A percentile compares a stretch with the other conserved stretches of the same genome.
Evolutionary conservation across 306 rosid species (phyloP).

Genomic region (Lathyrus tuberosus): DNA sequence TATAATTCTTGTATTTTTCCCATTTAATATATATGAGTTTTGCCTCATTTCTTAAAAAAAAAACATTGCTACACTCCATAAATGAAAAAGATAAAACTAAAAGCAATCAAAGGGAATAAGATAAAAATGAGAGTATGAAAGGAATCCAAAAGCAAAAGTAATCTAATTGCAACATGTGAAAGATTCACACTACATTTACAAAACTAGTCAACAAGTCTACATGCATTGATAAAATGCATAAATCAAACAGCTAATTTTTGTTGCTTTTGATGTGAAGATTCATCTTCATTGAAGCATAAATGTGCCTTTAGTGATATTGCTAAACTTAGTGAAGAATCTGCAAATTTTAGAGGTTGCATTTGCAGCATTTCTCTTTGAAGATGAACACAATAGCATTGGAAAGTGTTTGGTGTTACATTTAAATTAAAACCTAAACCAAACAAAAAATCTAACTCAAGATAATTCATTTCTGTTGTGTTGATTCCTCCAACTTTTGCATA

Average conservation of each 20-base stretch:
- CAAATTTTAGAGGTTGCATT: conserved; percentile 60
- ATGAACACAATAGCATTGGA: conserved; percentile 64
- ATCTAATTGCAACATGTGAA: conserved; percentile 37
- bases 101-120: background rate
- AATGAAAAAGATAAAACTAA: background rate
- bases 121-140: background rate
- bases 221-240: conserved; percentile 42
- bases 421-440: conserved; percentile 85
- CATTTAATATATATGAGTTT: too few relatives aligned
- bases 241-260: conserved; percentile 78
- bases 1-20: too few relatives aligned
- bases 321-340: conserved; percentile 56
- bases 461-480: conserved; percentile 83
- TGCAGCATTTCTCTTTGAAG: conserved; percentile 81
- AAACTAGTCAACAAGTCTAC: conserved; percentile 39
- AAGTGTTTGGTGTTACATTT: conserved; percentile 77
- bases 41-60: too few relatives aligned
- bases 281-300: conserved; percentile 78
- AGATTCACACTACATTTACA: conserved; percentile 48
- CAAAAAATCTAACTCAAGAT: conserved; percentile 85
- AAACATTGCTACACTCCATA: too few relatives aligned
- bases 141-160: conserved; percentile 37
- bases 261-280: conserved; percentile 69
- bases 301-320: conserved; percentile 59
- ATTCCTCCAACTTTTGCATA: conserved; percentile 98